Evolutionary conservation across 1,139 yeast species (phyloP), one percentile per base, ranked within the genome.

Genomic region (Sugiyamaella pinicola): DNA sequence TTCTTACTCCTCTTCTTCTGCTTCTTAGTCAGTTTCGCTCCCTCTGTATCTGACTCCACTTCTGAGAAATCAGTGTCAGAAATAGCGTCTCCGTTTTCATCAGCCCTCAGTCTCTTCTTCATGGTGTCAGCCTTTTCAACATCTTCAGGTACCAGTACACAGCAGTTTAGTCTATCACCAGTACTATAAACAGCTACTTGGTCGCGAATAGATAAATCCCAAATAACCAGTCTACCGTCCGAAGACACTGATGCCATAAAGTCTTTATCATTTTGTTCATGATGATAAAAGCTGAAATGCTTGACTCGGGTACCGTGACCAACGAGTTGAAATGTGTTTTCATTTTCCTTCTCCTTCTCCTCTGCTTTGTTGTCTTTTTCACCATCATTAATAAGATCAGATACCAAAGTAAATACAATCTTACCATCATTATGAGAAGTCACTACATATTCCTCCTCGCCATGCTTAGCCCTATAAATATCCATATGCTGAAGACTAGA

Each of bases 91-190:
- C 87, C 96, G 21, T 63, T 64, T 6, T 61, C 69, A 24, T 55
- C 57, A 13, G 44, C 54, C 38, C 60, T 44, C 15, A 28, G 29
- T 29, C 61, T 44, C 39, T 53, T 46, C 34, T 52, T 55, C 46
- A 52, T 46, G 3, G 58, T 51, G 5, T 51, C 57, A 21, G 31
- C 52, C 42, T 85, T 84, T 68, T 93, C 99, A 46, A 93, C 79
- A 15, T 77, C 70, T 65, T 93, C 99, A 24, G 87, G 81, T 47
- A 93, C 84, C 24, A 87, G 80, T 12, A 84, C 80, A 15, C 90
- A 84, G 72, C 96, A 91, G 69, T 89, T 93, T 58, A 93, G 78
- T 65, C 99, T 79, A 71, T 93, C 97, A n/a, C 96, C 96, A 22
- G 95, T 81, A 60, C 85, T 89, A 69, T 90, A 91, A 1, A 89